Conservation (phyloP, 805 yeast species). For the Ogataea degrootiae region DNA sequence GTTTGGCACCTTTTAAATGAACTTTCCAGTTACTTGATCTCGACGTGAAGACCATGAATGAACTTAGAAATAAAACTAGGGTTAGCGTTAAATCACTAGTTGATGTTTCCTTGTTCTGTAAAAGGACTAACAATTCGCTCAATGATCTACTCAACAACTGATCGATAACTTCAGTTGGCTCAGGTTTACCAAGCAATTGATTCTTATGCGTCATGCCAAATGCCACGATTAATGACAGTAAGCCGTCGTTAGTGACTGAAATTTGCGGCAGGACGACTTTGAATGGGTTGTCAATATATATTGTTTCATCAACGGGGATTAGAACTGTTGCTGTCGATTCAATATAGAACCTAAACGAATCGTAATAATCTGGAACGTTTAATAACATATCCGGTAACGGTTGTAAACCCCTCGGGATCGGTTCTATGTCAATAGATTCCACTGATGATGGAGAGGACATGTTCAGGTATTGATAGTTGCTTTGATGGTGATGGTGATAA, state of each 20-base stretch:
- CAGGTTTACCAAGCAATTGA: conserved; percentile 19
- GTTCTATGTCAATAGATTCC: conserved; percentile 15
- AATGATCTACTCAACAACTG: conserved; percentile 54
- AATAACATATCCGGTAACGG: conserved; percentile 59
- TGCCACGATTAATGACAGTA: conserved; percentile 53
- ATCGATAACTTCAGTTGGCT: conserved; percentile 41
- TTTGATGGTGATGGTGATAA: no score
- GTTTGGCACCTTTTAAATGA: conserved; percentile 64
- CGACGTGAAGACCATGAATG: conserved; percentile 47
- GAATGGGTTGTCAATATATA: conserved; percentile 69
- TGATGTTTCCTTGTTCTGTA: conserved; percentile 47
- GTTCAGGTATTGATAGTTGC: no score
- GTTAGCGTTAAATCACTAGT: conserved; percentile 67
- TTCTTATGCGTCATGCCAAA: conserved; percentile 40
- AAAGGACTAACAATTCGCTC: conserved; percentile 46
- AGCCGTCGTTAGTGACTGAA: conserved; percentile 56
- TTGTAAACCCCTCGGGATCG: conserved; percentile 31
- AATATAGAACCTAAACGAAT: conserved; percentile 58
- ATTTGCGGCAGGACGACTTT: conserved; percentile 58
- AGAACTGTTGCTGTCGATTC: conserved; percentile 55
- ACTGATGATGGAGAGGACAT: conserved; percentile 13
- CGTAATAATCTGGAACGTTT: conserved; percentile 55
- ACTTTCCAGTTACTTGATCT: conserved; percentile 53
- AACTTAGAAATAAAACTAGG: conserved; percentile 51
- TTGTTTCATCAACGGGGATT: conserved; percentile 59